Conservation (phyloP, 2,329 filamentous ascomycete genomes). For the Scleromitrula shiraiana region DNA sequence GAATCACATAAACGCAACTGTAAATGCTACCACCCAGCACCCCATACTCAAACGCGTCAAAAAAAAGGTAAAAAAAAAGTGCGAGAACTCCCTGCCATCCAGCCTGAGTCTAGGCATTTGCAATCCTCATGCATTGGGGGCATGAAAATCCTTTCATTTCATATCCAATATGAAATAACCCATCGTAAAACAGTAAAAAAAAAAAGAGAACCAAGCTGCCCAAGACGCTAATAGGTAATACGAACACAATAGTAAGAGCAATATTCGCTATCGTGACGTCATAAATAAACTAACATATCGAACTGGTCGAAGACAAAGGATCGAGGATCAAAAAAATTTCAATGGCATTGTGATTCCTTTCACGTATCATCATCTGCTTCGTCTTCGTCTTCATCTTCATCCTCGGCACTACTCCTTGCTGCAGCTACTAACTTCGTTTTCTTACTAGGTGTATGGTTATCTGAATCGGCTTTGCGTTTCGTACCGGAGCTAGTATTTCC, state of each 20-base stretch:
- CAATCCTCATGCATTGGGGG: slow-evolving; percentile 1
- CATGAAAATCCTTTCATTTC: slow-evolving; percentile 9
- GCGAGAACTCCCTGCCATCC: slow-evolving; percentile 9
- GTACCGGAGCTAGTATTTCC: slow-evolving; percentile 34
- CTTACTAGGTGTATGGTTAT: slow-evolving; percentile 43
- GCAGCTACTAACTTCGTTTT: slow-evolving; percentile 37
- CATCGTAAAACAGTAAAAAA: slow-evolving; percentile 1
- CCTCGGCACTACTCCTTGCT: slow-evolving; percentile 25
- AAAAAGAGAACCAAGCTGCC: background rate
- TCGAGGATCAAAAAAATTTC: slow-evolving; percentile 9
- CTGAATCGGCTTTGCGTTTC: slow-evolving; percentile 54
- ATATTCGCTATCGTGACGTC: slow-evolving; percentile 26
- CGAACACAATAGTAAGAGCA: slow-evolving; percentile 16
- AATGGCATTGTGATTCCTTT: too few species aligned
- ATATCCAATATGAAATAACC: slow-evolving; percentile 8
- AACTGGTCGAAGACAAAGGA: background rate
- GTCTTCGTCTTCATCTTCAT: slow-evolving; percentile 27
- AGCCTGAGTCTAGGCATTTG: slow-evolving; percentile 5
- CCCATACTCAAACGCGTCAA: background rate
- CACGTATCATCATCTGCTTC: slow-evolving; percentile 28
- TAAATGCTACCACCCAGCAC: too few species aligned
- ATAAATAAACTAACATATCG: slow-evolving; percentile 21
- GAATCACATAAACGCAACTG: too few species aligned
- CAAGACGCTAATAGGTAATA: slow-evolving; percentile 17
- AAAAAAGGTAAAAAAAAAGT: background rate